Evolutionary conservation across 2,329 filamentous ascomycete species (phyloP), one percentile per base, ranked within the genome.

Genomic region (Penicillium sp.): DNA sequence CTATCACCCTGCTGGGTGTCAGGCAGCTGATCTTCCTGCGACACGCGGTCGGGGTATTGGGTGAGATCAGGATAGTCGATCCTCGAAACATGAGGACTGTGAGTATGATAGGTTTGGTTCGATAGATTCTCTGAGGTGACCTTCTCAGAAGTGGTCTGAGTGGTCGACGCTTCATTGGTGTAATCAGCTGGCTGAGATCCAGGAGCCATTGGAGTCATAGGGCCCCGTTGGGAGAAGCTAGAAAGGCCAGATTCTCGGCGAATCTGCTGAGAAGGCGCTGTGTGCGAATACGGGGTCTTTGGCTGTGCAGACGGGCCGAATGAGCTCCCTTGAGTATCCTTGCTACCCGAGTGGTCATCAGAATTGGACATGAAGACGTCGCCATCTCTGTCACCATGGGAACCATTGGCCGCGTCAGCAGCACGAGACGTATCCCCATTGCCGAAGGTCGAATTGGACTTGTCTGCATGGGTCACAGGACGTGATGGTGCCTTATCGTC

Each of bases 161-260:
- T 97, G 1, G 91, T 95, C 2, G 90, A 95, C 1, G 90, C 92
- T 62, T 95, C 90, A 61, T 97, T 96, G 45, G 84, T 74, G 50
- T 83, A 84, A 80, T 84, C 80, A 18, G 74, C 74, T 13, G 77
- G 72, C 63, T 83, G 77, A 28, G 81, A 81, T 50, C 79, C 78
- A 11, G 76, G 75, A 8, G 76, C 75, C 71, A 84, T 77, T 18
- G 79, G 80, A 2, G 80, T 84, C 58, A 81, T 77, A 6, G 75
- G 77, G 22, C 71, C 72, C 52, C 69, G 74, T 57, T 79, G 76
- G 2, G 75, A 76, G 34, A 77, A 65, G 50, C 63, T 73, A 4
- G 73, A 76, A 36, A 75, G 64, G 3, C 74, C 75, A 46, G 71
- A 75, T 49, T 75, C 67, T 41, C 70, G 69, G 43, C 71, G 63